Evolutionary conservation across 108 stramenopile genomes (phyloP).

Genomic region (Cyclotella sp.): DNA sequence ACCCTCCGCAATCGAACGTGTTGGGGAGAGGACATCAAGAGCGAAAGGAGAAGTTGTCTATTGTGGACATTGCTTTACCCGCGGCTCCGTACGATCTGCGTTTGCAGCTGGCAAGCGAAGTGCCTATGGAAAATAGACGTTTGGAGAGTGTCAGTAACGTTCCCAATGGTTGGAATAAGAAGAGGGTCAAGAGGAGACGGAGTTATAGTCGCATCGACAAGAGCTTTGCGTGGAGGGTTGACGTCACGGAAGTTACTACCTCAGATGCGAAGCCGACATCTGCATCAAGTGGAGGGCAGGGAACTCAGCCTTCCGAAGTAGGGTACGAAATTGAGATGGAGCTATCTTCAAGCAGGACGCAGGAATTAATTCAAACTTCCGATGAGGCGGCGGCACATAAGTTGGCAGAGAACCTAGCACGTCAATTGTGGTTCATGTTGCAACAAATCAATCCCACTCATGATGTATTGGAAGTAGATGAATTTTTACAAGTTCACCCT

Average conservation of each 20-base stretch:
- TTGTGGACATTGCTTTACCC: constrained; percentile 74
- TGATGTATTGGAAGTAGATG: constrained; percentile 83
- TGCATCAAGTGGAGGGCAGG: not conserved
- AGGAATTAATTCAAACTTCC: constrained; percentile 68
- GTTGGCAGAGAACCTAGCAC: constrained; percentile 58
- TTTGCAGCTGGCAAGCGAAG: constrained; percentile 72
- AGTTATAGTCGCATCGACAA: constrained; percentile 74
- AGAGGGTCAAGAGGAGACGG: constrained; percentile 82
- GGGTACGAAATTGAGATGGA: constrained; percentile 89
- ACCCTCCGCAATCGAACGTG: constrained; percentile 19
- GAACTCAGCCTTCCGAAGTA: constrained; percentile 44
- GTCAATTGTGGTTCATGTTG: constrained; percentile 85
- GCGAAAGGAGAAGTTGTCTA: constrained; percentile 71
- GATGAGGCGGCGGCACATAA: constrained; percentile 53
- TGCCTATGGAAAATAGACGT: constrained; percentile 55
- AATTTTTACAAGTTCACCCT: constrained; percentile 71
- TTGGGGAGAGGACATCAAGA: constrained; percentile 70
- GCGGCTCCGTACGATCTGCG: constrained; percentile 84
- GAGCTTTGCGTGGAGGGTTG: constrained; percentile 88
- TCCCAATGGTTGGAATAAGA: constrained; percentile 62
- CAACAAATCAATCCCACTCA: constrained; percentile 79
- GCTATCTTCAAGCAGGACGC: constrained; percentile 54
- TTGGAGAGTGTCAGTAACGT: constrained; percentile 1
- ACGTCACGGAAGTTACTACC: constrained; percentile 85
- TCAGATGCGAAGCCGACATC: constrained; percentile 31